phyloP scores from a whole-genome alignment of 768 basidiomycete genomes.

The Cyclocybe cylindracea region DNA sequence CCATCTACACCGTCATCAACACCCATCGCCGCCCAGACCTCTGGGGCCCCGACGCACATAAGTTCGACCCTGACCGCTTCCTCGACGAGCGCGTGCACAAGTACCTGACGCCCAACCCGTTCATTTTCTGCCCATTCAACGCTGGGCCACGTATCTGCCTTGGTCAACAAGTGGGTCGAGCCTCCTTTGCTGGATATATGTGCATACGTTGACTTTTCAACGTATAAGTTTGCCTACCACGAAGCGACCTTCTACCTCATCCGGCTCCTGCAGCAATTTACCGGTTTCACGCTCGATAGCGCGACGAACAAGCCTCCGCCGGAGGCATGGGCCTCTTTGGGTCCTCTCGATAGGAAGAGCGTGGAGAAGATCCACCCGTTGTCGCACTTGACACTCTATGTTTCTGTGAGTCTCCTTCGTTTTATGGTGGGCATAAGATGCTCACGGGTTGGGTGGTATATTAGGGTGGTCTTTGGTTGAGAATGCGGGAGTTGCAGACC shows the following conservation, averaged over 20 bases:
- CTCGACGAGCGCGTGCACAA: constrained; percentile 49
- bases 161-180: constrained; percentile 36
- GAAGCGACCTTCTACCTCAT: constrained; percentile 58
- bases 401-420: constrained; percentile 32
- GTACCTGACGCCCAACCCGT: constrained; percentile 45
- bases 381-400: constrained; percentile 44
- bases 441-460: background rate
- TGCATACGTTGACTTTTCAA: background rate
- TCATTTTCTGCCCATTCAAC: constrained; percentile 42
- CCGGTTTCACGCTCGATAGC: constrained; percentile 44
- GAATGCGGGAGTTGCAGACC: constrained; percentile 20
- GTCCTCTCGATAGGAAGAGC: constrained; percentile 32
- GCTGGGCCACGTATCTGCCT: constrained; percentile 39
- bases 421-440: background rate
- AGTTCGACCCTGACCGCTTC: constrained; percentile 60
- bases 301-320: constrained; percentile 40
- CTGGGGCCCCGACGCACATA: constrained; percentile 53
- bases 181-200: background rate
- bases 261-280: constrained; percentile 51
- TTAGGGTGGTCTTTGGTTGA: constrained; percentile 50
- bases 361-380: constrained; percentile 37
- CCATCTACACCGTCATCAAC: constrained; percentile 37
- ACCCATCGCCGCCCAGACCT: constrained; percentile 51
- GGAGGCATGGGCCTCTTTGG: constrained; percentile 35
- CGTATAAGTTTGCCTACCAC: constrained; percentile 49